Percentiles rank a stretch among this genome's conserved stretches.
Evolutionary conservation across 495 filamentous ascomycete species (phyloP).

Genomic region (Aspergillus homomorphus): DNA sequence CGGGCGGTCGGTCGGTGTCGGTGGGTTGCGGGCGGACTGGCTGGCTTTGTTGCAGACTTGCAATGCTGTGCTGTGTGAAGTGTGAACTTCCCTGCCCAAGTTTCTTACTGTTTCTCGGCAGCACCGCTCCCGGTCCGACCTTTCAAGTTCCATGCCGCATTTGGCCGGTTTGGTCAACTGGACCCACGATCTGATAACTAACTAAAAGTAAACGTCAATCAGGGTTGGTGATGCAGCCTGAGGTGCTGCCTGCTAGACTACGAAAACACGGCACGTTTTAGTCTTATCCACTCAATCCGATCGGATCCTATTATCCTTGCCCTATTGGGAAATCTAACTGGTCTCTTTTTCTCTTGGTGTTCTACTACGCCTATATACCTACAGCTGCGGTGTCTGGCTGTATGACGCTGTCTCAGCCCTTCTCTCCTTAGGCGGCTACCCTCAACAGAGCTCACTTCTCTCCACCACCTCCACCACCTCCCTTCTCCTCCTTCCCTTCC

Average conservation of each 20-base stretch:
- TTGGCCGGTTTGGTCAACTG: constrained; percentile 5
- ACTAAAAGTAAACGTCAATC: constrained; percentile 19
- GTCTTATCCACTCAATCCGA: constrained; percentile 6
- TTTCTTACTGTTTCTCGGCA: constrained; percentile 34
- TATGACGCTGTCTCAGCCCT: background rate
- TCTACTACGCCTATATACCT: background rate
- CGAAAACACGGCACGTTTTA: background rate
- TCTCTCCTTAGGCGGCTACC: background rate
- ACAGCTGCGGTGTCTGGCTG: background rate
- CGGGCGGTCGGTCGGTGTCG: constrained; percentile 14
- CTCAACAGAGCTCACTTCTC: too few relatives aligned
- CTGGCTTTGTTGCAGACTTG: too few relatives aligned
- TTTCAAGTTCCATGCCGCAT: constrained; percentile 20
- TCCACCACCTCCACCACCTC: background rate
- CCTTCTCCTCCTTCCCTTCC: background rate
- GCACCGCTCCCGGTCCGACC: constrained; percentile 40
- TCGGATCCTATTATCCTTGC: constrained; percentile 9
- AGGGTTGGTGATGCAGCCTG: background rate
- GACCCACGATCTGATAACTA: background rate
- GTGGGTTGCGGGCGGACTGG: constrained; percentile 19
- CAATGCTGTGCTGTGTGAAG: constrained; percentile 8
- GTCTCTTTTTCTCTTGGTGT: background rate
- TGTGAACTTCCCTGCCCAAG: constrained; percentile 11
- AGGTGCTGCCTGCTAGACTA: too few relatives aligned
- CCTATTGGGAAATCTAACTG: background rate